Conservation (phyloP, 164 flowering plant genomes). For the Santalum album region DNA sequence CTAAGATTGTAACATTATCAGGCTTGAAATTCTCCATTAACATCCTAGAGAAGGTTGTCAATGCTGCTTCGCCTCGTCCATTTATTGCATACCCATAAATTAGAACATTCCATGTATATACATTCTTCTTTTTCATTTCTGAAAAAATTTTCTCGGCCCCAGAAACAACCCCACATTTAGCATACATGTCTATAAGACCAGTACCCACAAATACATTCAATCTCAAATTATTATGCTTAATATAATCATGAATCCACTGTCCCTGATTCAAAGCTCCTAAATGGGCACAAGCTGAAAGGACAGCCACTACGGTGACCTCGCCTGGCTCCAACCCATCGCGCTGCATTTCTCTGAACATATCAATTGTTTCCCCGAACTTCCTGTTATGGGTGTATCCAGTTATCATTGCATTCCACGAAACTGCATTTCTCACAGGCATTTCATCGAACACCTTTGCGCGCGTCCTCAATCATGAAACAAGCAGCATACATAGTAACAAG, state of each 20-base stretch:
- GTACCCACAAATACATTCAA: constrained; percentile 23
- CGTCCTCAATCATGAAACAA: constrained; percentile 15
- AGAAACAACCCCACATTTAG: constrained; percentile 16
- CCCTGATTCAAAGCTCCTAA: constrained; percentile 25
- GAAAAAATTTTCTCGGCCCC: constrained; percentile 17
- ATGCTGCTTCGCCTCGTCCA: no score
- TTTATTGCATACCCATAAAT: background rate
- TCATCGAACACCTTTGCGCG: constrained; percentile 27
- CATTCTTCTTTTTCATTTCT: constrained; percentile 15
- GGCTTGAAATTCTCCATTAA: constrained; percentile 15
- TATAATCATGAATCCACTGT: constrained; percentile 23
- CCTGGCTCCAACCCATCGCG: constrained; percentile 8
- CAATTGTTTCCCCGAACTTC: constrained; percentile 16
- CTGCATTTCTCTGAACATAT: constrained; percentile 18
- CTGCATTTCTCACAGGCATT: constrained; percentile 25
- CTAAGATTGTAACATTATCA: constrained; percentile 20
- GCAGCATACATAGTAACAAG: constrained; percentile 27
- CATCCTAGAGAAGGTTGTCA: constrained; percentile 30
- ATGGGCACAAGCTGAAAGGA: constrained; percentile 23
- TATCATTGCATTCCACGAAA: constrained; percentile 35
- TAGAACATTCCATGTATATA: constrained; percentile 22
- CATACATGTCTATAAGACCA: constrained; percentile 23
- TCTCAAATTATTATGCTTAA: constrained; percentile 9
- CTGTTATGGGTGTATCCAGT: constrained; percentile 26
- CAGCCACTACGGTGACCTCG: constrained; percentile 21